A percentile compares a stretch with the other conserved stretches of the same genome.
Conservation (phyloP, 768 basidiomycete genomes). For the Auriscalpium orientale region DNA sequence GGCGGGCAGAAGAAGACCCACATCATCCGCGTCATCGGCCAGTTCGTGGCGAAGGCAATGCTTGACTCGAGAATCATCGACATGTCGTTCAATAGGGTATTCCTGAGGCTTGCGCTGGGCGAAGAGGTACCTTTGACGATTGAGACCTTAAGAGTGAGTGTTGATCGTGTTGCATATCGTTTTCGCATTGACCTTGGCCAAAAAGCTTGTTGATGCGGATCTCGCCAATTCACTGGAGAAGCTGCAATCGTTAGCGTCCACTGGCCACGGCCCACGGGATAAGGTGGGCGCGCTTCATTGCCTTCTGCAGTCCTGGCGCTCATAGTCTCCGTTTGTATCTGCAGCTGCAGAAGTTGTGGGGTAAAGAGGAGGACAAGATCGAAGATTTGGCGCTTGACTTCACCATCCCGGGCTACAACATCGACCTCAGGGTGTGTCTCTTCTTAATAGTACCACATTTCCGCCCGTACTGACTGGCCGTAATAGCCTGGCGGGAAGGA, state of each 20-base stretch:
- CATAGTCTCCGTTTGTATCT: too few species aligned
- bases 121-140: conserved; percentile 80
- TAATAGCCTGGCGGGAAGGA: conserved; percentile 70
- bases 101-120: conserved; percentile 83
- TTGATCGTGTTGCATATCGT: neutral
- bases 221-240: conserved; percentile 83
- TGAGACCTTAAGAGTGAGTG: conserved; percentile 68
- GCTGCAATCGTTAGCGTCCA: conserved; percentile 58
- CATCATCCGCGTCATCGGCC: conserved; percentile 84
- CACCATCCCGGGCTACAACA: conserved; percentile 91
- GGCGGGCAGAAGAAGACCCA: conserved; percentile 78
- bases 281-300: conserved; percentile 20
- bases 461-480: neutral
- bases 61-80: conserved; percentile 97
- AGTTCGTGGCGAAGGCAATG: conserved; percentile 96
- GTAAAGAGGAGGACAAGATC: conserved; percentile 57
- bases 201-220: conserved; percentile 72
- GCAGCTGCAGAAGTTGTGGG: conserved; percentile 20
- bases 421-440: conserved; percentile 71
- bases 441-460: neutral
- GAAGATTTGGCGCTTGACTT: conserved; percentile 93
- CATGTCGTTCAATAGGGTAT: conserved; percentile 89
- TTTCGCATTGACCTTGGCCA: neutral
- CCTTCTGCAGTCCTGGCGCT: too few species aligned
- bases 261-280: conserved; percentile 28